A percentile compares a stretch with the other conserved stretches of the same genome.
Conservation (phyloP, 345 rosid species). For the Microthlaspi erraticum region DNA sequence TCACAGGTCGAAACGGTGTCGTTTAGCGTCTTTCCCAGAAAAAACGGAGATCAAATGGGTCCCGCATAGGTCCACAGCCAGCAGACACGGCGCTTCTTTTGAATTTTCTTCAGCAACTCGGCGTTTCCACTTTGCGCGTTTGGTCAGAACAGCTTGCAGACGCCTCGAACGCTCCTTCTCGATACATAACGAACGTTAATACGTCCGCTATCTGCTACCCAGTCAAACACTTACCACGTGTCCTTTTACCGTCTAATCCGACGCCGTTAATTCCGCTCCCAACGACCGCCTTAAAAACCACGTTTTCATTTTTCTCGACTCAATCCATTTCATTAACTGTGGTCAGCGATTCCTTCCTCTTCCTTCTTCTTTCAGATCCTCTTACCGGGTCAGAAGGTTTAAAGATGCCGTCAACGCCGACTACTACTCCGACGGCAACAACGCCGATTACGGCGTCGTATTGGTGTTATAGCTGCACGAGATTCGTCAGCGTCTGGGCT, state of each 20-base stretch:
- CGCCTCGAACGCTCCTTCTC: slow-evolving; percentile 36
- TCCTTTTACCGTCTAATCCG: slow-evolving; percentile 27
- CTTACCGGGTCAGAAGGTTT: slow-evolving; percentile 7
- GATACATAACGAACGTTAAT: slow-evolving; percentile 31
- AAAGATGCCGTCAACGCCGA: slow-evolving; percentile 35
- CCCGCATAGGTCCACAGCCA: slow-evolving; percentile 31
- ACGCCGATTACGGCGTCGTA: slow-evolving; percentile 50
- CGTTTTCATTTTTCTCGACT: slow-evolving; percentile 35
- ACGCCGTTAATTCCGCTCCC: slow-evolving; percentile 40
- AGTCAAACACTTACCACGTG: slow-evolving; percentile 40
- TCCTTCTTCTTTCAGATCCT: slow-evolving; percentile 19
- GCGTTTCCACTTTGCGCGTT: slow-evolving; percentile 33
- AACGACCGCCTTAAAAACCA: slow-evolving; percentile 27
- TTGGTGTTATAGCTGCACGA: slow-evolving; percentile 82
- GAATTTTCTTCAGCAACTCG: slow-evolving; percentile 28
- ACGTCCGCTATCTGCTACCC: slow-evolving; percentile 33
- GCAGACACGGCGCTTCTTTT: slow-evolving; percentile 45
- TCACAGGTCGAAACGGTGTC: slow-evolving; percentile 23
- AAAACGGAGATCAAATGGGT: slow-evolving; percentile 42
- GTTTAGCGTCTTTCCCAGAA: slow-evolving; percentile 28
- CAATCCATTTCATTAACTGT: background rate
- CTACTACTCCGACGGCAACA: slow-evolving; percentile 7
- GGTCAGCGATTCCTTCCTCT: slow-evolving; percentile 27
- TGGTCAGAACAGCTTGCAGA: slow-evolving; percentile 20
- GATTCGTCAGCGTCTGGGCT: slow-evolving; percentile 55